phyloP scores from a whole-genome alignment of 495 filamentous ascomycete species.

The Annulohypoxylon moriforme region DNA sequence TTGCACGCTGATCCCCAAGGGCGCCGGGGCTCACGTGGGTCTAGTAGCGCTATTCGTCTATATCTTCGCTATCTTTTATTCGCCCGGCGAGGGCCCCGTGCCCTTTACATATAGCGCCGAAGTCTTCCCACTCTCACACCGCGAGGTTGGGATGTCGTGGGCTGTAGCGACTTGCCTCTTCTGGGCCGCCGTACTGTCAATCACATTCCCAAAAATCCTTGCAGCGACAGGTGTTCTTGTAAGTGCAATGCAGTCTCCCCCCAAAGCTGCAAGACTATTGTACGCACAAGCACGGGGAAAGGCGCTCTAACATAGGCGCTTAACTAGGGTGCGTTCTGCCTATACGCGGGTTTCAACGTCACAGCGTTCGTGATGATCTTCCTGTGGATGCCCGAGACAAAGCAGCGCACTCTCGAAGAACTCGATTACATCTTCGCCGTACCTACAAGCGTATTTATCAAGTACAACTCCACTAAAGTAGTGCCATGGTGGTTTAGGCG shows the following conservation, averaged over 20 bases:
- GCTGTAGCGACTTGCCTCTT: constrained; percentile 78
- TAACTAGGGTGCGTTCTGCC: constrained; percentile 59
- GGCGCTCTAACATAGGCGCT: constrained; percentile 20
- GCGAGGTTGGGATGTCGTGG: constrained; percentile 80
- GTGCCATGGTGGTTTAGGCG: constrained; percentile 67
- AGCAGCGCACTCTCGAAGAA: constrained; percentile 79
- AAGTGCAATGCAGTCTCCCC: constrained; percentile 42
- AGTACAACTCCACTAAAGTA: constrained; percentile 59
- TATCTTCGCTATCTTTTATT: constrained; percentile 75
- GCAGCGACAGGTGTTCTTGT: constrained; percentile 59
- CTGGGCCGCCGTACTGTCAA: constrained; percentile 77
- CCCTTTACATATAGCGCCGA: constrained; percentile 83
- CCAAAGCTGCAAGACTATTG: neutral
- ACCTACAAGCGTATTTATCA: constrained; percentile 60
- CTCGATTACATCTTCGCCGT: constrained; percentile 69
- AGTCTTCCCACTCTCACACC: constrained; percentile 80
- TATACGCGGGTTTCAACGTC: constrained; percentile 76
- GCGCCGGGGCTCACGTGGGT: constrained; percentile 58
- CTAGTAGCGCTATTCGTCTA: constrained; percentile 73
- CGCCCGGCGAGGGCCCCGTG: constrained; percentile 76
- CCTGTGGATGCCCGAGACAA: constrained; percentile 81
- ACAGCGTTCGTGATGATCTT: constrained; percentile 77
- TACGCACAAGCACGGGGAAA: neutral
- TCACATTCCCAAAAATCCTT: constrained; percentile 77
- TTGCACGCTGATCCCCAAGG: constrained; percentile 64